These are phyloP conservation scores for Quercus suber DNA, from an alignment of 306 rosid species.

Conservation along the genomic window DNA sequence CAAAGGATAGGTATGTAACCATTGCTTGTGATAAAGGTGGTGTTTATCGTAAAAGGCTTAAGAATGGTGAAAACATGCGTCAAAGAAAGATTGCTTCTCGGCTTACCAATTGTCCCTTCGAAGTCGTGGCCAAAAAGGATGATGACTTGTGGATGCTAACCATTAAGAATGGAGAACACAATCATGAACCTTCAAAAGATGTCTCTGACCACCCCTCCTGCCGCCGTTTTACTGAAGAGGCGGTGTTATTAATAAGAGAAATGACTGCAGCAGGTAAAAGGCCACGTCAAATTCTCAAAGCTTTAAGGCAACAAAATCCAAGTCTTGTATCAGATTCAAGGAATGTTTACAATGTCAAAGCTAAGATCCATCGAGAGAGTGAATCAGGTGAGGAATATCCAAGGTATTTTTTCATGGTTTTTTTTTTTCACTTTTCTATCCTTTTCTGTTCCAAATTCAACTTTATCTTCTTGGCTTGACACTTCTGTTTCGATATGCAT, in stretches of 20 bases:
- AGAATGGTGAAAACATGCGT: not conserved
- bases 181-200: not conserved
- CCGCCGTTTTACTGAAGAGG: not conserved
- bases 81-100: not conserved
- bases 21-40: not conserved
- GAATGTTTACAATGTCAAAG: not conserved
- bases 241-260: not conserved
- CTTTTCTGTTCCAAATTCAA: not conserved
- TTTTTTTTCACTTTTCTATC: not conserved
- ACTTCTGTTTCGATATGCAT: not conserved
- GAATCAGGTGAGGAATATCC: not conserved
- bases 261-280: not conserved
- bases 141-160: not conserved
- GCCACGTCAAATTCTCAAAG: not conserved
- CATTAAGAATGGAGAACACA: not conserved
- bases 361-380: not conserved
- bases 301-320: not conserved
- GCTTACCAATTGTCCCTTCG: not conserved
- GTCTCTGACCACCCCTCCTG: not conserved
- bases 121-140: not conserved
- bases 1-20: not conserved
- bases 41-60: not conserved
- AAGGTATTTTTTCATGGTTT: not conserved
- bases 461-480: not conserved
- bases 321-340: not conserved